Conservation (phyloP, 805 yeast species). For the Zygosaccharomyces kombuchaensis region DNA sequence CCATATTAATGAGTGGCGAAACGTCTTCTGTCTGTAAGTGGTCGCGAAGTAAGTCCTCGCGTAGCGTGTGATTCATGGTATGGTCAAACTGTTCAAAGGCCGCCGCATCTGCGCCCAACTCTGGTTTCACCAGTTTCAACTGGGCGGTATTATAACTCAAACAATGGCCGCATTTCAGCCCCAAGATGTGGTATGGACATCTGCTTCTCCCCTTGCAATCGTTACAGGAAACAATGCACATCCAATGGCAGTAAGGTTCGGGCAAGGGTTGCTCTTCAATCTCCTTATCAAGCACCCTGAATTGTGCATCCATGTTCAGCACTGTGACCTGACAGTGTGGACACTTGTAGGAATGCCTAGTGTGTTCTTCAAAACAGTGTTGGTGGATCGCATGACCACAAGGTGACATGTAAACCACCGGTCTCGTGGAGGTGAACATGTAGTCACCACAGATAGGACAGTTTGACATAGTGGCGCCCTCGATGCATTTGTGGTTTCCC, state of each 20-base stretch:
- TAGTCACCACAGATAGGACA: constrained; percentile 93
- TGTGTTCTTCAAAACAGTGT: constrained; percentile 71
- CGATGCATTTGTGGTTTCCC: constrained; percentile 77
- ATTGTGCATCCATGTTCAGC: constrained; percentile 82
- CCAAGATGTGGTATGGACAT: constrained; percentile 75
- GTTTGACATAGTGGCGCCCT: constrained; percentile 81
- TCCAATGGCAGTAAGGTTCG: constrained; percentile 71
- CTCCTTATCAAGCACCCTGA: constrained; percentile 81
- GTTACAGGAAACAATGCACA: constrained; percentile 70
- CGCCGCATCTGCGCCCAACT: constrained; percentile 32
- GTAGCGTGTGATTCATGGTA: constrained; percentile 14
- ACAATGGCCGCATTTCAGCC: constrained; percentile 84
- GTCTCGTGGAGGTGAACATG: constrained; percentile 74
- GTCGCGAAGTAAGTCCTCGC: constrained; percentile 19
- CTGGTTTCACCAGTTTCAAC: constrained; percentile 63
- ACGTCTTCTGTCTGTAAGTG: constrained; percentile 25
- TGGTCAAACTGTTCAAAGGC: constrained; percentile 14
- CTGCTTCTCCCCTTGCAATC: constrained; percentile 84
- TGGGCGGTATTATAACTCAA: constrained; percentile 83
- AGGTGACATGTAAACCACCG: constrained; percentile 80
- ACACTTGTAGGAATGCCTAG: constrained; percentile 82
- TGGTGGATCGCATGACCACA: constrained; percentile 96
- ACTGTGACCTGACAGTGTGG: constrained; percentile 86
- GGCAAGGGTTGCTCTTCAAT: constrained; percentile 74
- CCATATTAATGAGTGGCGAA: constrained; percentile 21